phyloP scores from a whole-genome alignment of 176 grass and related monocot genomes.

The Phoenix dactylifera region DNA sequence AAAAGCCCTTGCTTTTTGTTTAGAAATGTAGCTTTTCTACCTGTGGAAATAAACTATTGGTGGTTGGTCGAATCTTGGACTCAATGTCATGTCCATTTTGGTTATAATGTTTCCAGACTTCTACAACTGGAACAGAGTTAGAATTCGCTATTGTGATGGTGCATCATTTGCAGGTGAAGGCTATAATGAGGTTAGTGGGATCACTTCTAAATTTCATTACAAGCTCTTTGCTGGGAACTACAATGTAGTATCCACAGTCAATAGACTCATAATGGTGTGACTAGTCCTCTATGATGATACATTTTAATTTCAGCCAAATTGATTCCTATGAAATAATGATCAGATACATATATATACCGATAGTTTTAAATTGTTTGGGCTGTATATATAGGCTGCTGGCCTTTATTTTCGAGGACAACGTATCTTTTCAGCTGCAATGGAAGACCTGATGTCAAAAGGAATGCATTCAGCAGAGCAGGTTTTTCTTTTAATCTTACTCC shows the following conservation, averaged over 20 bases:
- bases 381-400: slow-evolving; percentile 10
- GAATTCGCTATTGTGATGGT: slow-evolving; percentile 80
- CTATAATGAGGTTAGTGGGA: slow-evolving; percentile 40
- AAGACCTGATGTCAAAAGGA: slow-evolving; percentile 65
- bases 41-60: too few relatives aligned
- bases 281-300: too few relatives aligned
- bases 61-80: too few relatives aligned
- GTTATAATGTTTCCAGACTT: slow-evolving; percentile 42
- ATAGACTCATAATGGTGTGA: too few relatives aligned
- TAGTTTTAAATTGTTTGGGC: too few relatives aligned
- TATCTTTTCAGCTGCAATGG: slow-evolving; percentile 52
- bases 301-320: too few relatives aligned
- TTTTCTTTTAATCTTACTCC: slow-evolving; percentile 9
- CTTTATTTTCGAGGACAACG: slow-evolving; percentile 79
- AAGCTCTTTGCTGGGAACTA: too few relatives aligned
- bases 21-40: background rate
- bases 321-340: too few relatives aligned
- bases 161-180: slow-evolving; percentile 67
- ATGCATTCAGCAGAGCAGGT: slow-evolving; percentile 48
- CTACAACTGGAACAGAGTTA: slow-evolving; percentile 94
- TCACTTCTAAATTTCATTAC: background rate
- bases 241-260: too few relatives aligned
- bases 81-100: background rate
- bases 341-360: too few relatives aligned
- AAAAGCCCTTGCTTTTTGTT: background rate